phyloP scores from a whole-genome alignment of 23 red algal genomes.

The Gracilaria domingensis region DNA sequence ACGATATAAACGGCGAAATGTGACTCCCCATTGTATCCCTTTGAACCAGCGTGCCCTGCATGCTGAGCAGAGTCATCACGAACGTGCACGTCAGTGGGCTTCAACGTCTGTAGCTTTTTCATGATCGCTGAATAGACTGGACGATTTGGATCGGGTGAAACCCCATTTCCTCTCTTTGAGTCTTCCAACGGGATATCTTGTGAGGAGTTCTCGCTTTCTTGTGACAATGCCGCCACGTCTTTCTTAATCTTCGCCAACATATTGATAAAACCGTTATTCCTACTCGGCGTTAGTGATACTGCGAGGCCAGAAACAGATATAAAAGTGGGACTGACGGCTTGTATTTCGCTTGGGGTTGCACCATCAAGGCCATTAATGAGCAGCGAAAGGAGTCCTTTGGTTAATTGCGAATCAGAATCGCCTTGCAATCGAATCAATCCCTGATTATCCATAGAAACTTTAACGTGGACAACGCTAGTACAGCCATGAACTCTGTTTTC shows the following conservation, averaged over 20 bases:
- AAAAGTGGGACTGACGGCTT: conserved; percentile 75
- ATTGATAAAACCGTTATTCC: conserved; percentile 99
- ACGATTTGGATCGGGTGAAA: neutral
- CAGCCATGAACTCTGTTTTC: conserved; percentile 83
- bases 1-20: conserved; percentile 90
- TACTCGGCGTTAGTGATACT: conserved; percentile 91
- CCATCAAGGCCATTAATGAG: conserved; percentile 91
- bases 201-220: neutral
- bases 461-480: conserved; percentile 63
- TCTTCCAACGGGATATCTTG: conserved; percentile 11
- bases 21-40: conserved; percentile 77
- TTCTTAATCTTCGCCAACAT: conserved; percentile 96
- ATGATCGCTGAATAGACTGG: conserved; percentile 78
- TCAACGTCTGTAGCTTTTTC: conserved; percentile 69
- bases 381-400: conserved; percentile 92
- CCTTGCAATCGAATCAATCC: conserved; percentile 52
- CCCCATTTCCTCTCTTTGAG: neutral
- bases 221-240: conserved; percentile 44
- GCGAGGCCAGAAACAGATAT: conserved; percentile 78
- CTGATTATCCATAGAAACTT: conserved; percentile 48
- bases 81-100: conserved; percentile 66
- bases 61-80: conserved; percentile 85
- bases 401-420: conserved; percentile 98
- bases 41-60: conserved; percentile 82
- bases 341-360: conserved; percentile 70